Evolutionary conservation across 1,284 basidiomycete genomes (phyloP), one percentile per base, ranked within the genome.

Genomic region (Testicularia cyperi): DNA sequence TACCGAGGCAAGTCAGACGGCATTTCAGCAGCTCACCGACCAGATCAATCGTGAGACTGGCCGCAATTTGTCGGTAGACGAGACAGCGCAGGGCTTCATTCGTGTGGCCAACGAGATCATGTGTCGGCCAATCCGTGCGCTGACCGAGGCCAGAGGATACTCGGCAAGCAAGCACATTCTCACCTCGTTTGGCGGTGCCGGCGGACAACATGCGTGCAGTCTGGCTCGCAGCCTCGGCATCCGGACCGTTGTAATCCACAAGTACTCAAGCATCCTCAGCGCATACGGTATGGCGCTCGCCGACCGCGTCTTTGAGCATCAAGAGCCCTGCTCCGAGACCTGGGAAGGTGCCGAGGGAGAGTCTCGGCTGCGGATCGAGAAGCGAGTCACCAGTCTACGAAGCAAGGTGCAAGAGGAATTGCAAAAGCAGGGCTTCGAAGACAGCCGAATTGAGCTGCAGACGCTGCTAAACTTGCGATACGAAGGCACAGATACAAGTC

Each of bases 141-240:
- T 96, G 52, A 96, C 92, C 0, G 92, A 94, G 78, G 90, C 88
- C 1, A 80, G 89, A 35, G 92, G 92, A 5, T 85, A 90, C 77
- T 87, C 88, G 3, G 88, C 88, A 0, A 83, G 84, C 1, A 86
- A 85, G 68, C 92, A 96, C 72, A 83, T 90, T 84, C 86, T 96
- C 5, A 87, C 90, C 3, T 88, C 86, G 53, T 96, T 96, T 68
- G 92, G 90, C 19, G 90, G 90, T 15, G 90, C 90, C 3, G 90
- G 90, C 12, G 90, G 91, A 0, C 91, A 94, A 70, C 90, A 92
- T 65, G 90, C 88, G 5, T 92, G 89, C 80, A 86, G 90, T 63
- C 88, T 94, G 35, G 89, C 81, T n/a, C 81, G 83, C 19, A 80
- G 88, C 21, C 81, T 94, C 1, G 88, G 88, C 7, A 92, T 94